Percentiles rank a stretch among this genome's conserved stretches.
These are phyloP conservation scores for Vararia minispora DNA, from an alignment of 768 basidiomycete species.

Conservation along the genomic window DNA sequence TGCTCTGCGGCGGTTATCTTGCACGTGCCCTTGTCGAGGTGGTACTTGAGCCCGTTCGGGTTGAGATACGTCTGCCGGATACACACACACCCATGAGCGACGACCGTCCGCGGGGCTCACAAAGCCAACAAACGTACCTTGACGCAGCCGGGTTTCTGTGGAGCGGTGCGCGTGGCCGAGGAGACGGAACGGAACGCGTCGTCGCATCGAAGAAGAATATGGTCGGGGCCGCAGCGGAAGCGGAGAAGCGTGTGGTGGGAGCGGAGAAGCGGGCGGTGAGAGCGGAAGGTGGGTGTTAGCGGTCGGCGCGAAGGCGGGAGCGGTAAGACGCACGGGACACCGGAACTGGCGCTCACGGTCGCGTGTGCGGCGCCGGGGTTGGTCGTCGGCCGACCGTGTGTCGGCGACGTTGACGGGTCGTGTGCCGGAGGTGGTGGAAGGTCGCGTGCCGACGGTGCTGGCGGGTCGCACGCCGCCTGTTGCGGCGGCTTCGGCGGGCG, in stretches of 20 bases:
- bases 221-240: too few species aligned
- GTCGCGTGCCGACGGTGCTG: too few species aligned
- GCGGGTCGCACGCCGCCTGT: too few species aligned
- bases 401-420: too few species aligned
- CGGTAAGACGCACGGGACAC: conserved; percentile 10
- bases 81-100: conserved; percentile 2
- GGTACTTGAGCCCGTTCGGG: conserved; percentile 58
- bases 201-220: too few species aligned
- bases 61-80: conserved; percentile 43
- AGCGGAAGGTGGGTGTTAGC: conserved; percentile 3
- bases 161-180: not conserved
- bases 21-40: conserved; percentile 57
- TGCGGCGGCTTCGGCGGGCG: too few species aligned
- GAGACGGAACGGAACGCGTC: not conserved
- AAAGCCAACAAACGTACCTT: conserved; percentile 29
- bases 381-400: too few species aligned
- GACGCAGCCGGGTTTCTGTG: conserved; percentile 34
- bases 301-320: not conserved
- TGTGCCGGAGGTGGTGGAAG: conserved; percentile 4
- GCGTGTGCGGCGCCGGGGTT: conserved; percentile 13
- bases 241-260: too few species aligned
- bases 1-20: too few species aligned
- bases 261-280: too few species aligned
- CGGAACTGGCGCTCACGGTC: conserved; percentile 13
- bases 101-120: conserved; percentile 1